Base-by-base conservation (phyloP, 2,329 filamentous ascomycete species). In the Rasamsonia emersonii region DNA sequence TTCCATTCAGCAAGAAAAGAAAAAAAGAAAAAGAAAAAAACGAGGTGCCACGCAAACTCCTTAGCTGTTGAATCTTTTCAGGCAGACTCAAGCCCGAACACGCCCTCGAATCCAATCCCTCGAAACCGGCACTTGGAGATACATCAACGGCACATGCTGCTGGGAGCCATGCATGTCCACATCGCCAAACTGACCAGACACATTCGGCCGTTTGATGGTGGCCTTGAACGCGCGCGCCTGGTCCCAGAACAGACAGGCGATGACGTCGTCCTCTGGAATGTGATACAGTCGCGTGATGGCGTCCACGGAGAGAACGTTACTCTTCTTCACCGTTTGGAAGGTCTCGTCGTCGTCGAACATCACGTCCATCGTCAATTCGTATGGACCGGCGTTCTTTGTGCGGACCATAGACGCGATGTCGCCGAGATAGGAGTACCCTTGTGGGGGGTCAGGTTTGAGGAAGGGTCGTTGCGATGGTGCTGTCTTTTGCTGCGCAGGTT, bases 291-390 rank as follows among this genome's bases (percentile, higher is more conserved):
- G 18, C 9, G 30, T n/a, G 19, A 32, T 32, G 4, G 19, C 25
- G 10, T 11, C 21, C 4, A 6, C 5, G 5, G 21, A 24, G 4
- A 32, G 11, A 17, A 32, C 19, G 8, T 24, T 24, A 11, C 20
- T 15, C 11, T 24, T 10, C 14, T 31, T 31, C 8, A 31, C 29
- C 2, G 7, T 25, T 4, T 31, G 16, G 5, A 14, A 15, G 3
- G 15, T 4, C 13, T 24, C 21, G 36, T 32, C 36, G 32, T 25
- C 41, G 28, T 31, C 24, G 14, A 18, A 38, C 14, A 31, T 31
- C 5, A 32, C 18, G 18, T 32, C 29, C 8, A 32, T n/a, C 9
- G 29, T 32, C 6, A 32, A 11, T 13, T 32, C 29, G 20, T 32
- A 25, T 5, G 29, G 29, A 7, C 29, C 29, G 4, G 29, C 20